Conservation (phyloP, 2,329 filamentous ascomycete species). For the Xylariales sp. region DNA sequence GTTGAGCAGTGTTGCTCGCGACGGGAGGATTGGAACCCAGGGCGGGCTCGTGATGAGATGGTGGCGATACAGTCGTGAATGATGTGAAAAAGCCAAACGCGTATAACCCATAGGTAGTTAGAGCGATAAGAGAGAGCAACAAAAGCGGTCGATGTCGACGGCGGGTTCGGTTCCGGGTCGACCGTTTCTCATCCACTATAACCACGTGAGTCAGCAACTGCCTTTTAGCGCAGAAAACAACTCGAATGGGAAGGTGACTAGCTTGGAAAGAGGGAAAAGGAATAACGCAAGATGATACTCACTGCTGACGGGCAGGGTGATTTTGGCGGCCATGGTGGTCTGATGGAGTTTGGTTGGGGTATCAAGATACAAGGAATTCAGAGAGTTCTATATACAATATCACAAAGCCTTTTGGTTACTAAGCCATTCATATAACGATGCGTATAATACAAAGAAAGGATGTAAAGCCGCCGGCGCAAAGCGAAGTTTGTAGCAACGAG, state of each 20-base stretch:
- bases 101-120: slow-evolving; percentile 43
- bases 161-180: slow-evolving; percentile 40
- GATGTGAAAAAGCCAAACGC: slow-evolving; percentile 36
- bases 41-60: slow-evolving; percentile 1
- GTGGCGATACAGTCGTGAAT: slow-evolving; percentile 35
- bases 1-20: slow-evolving; percentile 28
- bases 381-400: background rate
- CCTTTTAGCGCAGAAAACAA: background rate
- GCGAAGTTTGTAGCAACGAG: slow-evolving; percentile 12
- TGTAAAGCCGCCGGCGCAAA: slow-evolving; percentile 10
- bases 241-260: background rate
- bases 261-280: background rate
- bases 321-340: slow-evolving; percentile 46
- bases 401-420: slow-evolving; percentile 10
- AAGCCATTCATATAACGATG: slow-evolving; percentile 10
- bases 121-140: slow-evolving; percentile 38
- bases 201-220: slow-evolving; percentile 15
- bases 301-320: slow-evolving; percentile 45
- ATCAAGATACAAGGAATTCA: background rate
- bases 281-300: slow-evolving; percentile 15
- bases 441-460: slow-evolving; percentile 9
- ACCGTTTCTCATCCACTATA: slow-evolving; percentile 48
- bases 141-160: slow-evolving; percentile 46
- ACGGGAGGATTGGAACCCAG: slow-evolving; percentile 12
- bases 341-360: slow-evolving; percentile 1